Evolutionary conservation across 2,329 filamentous ascomycete genomes (phyloP), one percentile per base, ranked within the genome.

Genomic region (Niveomyces coronatus): DNA sequence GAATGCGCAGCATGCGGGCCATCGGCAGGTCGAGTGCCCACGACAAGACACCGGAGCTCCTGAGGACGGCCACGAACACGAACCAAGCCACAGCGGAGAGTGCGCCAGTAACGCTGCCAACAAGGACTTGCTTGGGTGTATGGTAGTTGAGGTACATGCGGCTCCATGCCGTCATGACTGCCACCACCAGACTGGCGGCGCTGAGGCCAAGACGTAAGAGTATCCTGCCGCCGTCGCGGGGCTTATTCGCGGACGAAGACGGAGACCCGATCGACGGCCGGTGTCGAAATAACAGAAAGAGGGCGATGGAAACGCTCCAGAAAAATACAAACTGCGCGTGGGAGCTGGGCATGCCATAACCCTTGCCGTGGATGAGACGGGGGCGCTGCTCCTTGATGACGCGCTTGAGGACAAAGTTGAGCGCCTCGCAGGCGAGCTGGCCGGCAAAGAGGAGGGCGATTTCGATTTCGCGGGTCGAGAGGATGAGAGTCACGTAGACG

Each of bases 271-370:
- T 18, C 27, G 37, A 33, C 39, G 82, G 81, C 5, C 69, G 67
- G 59, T 94, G 87, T 44, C 89, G 76, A 43, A 88, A 66, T 31
- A 94, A 71, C 31, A 98, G 71, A 65, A 96, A 96, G 15, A 98
- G 68, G 17, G 76, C 70, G 43, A 96, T 64, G 45, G 84, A 91
- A 41, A 94, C 65, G 41, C 85, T 82, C 72, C 94, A 96, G 67
- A 86, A 98, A 40, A 82, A 74, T 44, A 89, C 83, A 57, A 95
- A 98, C 64, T 98, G 91, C 8, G 91, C 84, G 63, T 98, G 91
- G 26, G 88, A 95, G 31, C 67, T 72, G 37, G 91, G 91, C 93
- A 98, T 98, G 50, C 91, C 93, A 56, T 98, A 98, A 46, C 91
- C 91, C 60, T 94, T 94, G 40, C 86, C 88, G 53, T 88, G 79